A percentile compares a stretch with the other conserved stretches of the same genome.
These are phyloP conservation scores for Clitoria ternatea DNA, from an alignment of 306 rosid species.

Conservation along the genomic window DNA sequence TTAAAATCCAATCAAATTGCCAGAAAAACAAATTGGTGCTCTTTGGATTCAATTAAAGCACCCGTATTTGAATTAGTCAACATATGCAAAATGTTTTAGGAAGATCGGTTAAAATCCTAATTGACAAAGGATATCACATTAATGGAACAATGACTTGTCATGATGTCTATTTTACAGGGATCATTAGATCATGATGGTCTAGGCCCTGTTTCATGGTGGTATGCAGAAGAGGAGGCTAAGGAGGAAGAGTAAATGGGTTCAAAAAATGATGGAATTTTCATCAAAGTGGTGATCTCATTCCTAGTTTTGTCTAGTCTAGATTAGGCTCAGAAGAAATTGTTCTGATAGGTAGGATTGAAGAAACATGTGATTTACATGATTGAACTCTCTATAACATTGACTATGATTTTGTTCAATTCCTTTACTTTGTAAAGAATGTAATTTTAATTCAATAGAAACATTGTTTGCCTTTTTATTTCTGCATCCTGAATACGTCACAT, in stretches of 20 bases:
- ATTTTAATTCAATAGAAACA: background rate
- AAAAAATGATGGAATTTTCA: background rate
- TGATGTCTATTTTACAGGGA: conserved; percentile 26
- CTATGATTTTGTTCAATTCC: background rate
- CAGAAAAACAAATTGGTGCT: background rate
- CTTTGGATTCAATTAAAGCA: background rate
- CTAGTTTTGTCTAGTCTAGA: background rate
- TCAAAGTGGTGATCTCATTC: background rate
- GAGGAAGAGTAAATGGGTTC: background rate
- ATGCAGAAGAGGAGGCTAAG: conserved; percentile 10
- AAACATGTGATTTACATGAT: background rate
- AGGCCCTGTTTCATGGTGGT: conserved; percentile 44
- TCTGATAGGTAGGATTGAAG: background rate
- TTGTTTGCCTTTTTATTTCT: background rate
- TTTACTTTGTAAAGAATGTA: background rate
- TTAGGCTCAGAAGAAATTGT: conserved; percentile 11
- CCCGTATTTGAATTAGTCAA: background rate
- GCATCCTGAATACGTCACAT: background rate
- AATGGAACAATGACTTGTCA: background rate
- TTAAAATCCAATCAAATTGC: background rate
- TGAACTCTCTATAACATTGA: background rate
- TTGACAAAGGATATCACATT: background rate
- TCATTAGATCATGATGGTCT: conserved; percentile 33
- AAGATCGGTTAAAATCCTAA: background rate
- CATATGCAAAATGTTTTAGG: background rate